Base-by-base conservation (phyloP, 768 basidiomycete species). In the Leccinum olivaceopallidum region DNA sequence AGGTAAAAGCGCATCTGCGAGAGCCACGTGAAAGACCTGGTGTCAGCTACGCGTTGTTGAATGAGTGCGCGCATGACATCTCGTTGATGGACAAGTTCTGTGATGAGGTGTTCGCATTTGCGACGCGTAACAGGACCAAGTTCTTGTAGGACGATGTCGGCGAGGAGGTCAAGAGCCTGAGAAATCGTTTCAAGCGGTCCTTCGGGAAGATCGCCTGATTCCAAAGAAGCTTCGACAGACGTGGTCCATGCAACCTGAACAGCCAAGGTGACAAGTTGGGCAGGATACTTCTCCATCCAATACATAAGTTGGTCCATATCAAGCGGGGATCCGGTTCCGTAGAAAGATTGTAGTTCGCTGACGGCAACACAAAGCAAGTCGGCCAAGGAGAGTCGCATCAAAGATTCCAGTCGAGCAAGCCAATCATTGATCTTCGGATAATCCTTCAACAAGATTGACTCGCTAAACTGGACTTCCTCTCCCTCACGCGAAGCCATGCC, bases 1-100 rank as follows among this genome's bases (percentile, higher is more conserved):
- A 97, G 83, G 73, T 98, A 98, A 79, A 95, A 99, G 9, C 97
- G 91, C 97, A 99, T 98, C 71, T 98, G 95, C 67, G 92, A 96
- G 14, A 98, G 78, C 97, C 97, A 99, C 2, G 86, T 84, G 74
- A 98, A 99, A 50, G 83, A 83, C 66, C 85, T 86, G 59, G 84
- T 73, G 63, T 93, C 89, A 4, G 76, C 58, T 14, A 90, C 81
- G 30, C 80, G 76, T 67, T 87, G 84, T 60, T 85, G 81, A 57
- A 91, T 82, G 58, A 98, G 87, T 13, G 82, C 78, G 13, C 97
- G 89, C 42, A 87, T 89, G 44, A 98, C 96, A 75, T 99, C 97
- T 63, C 97, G 85, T 72, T 99, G 95, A 73, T 99, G 97, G 42
- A 98, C 97, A 14, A 99, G 85, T 73, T 99, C 97, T 0, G 96